Evolutionary conservation across 116 monocot genomes (phyloP).

Genomic region (Thalassia testudinum): DNA sequence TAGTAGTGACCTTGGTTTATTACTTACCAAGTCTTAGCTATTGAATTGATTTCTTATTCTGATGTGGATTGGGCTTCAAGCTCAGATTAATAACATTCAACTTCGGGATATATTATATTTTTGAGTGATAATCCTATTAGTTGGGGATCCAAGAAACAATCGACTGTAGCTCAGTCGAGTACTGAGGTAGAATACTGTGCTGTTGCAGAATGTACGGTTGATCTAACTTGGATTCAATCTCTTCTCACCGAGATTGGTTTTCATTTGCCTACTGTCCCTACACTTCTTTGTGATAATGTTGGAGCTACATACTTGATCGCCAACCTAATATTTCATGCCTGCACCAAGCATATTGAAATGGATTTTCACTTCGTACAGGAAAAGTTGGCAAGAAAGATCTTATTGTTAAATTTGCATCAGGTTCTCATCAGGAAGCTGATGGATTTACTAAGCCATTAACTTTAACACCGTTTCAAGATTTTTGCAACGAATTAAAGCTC

Average conservation of each 20-base stretch:
- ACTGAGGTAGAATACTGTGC: not conserved
- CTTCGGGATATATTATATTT: not conserved
- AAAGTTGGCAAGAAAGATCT: not conserved
- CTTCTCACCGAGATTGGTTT: not conserved
- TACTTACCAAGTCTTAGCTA: not conserved
- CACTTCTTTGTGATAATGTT: not conserved
- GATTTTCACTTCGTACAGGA: not conserved
- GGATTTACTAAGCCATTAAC: too few relatives aligned
- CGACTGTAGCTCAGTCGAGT: not conserved
- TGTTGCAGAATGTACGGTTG: not conserved
- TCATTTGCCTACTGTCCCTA: not conserved
- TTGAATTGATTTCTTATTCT: not conserved
- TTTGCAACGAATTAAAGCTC: too few relatives aligned
- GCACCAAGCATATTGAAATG: too few relatives aligned
- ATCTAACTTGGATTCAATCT: not conserved
- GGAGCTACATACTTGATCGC: not conserved
- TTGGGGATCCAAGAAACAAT: not conserved
- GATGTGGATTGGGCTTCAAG: not conserved
- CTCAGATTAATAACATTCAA: not conserved
- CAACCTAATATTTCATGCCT: not conserved
- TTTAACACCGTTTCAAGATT: too few relatives aligned
- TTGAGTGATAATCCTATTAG: not conserved
- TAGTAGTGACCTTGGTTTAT: too few relatives aligned
- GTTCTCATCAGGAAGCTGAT: too few relatives aligned
- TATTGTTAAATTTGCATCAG: too few relatives aligned